Evolutionary conservation across 768 basidiomycete genomes (phyloP), one percentile per base, ranked within the genome.

Genomic region (Hypholoma fasciculare): DNA sequence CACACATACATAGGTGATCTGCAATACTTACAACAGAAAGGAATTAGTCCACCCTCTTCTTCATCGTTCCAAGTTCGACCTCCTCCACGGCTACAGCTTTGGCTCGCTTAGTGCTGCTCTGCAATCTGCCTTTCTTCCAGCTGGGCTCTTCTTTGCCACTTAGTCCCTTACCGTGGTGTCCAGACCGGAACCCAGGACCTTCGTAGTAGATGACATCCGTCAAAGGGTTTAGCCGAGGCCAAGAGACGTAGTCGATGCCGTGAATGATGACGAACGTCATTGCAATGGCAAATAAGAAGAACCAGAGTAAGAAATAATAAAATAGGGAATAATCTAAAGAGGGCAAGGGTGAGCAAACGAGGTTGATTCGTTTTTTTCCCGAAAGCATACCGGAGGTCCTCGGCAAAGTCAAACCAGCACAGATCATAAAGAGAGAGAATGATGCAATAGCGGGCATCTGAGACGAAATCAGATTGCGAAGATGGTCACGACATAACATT

Each of bases 211-310:
- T 88, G 52, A 88, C 78, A 56, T 94, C 91, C 47, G 94, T 88
- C 4, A 88, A 86, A 0, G 93, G 90, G 61, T 90, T 83, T 54
- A 99, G 81, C 11, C 89, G 84, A 12, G 97, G 97, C 92, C 95
- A 98, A 14, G 90, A 84, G 54, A 99, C 96, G 69, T 97, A 99
- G 60, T 94, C 92, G 62, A 96, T 87, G 38, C 96, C 96, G 72
- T 96, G 83, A n/a, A 83, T 71, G 65, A 88, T 62, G 62, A 98
- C 94, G 74, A 91, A 95, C 46, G 76, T 63, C 57, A 89, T 73
- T 12, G 94, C 80, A 52, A 85, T 62, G 36, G 80, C 68, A 46
- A 92, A 74, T 44, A 95, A 68, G 34, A 79, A 64, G 65, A 91
- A 78, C 90, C 95, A 95, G 42, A 97, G 77, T 65, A 89, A 67